Conservation (phyloP, 2,329 filamentous ascomycete species). For the Diplodia scrobiculata region DNA sequence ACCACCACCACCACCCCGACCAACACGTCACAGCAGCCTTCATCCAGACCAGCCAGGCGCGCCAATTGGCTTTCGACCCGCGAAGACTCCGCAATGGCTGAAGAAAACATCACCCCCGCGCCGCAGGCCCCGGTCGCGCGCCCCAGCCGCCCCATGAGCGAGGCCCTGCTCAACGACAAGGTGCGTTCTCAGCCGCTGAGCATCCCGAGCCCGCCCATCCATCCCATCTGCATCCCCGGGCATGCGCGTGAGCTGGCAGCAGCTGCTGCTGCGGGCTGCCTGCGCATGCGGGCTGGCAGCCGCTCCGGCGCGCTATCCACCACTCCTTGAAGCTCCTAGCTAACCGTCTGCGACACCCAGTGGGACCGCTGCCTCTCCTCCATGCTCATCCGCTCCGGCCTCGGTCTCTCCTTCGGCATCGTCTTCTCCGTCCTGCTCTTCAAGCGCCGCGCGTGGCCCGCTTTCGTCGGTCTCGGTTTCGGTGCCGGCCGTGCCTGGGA, state of each 20-base stretch:
- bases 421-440: slow-evolving; percentile 98
- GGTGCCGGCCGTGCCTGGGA: slow-evolving; percentile 96
- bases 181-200: slow-evolving; percentile 55
- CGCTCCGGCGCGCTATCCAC: slow-evolving; percentile 1
- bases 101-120: slow-evolving; percentile 55
- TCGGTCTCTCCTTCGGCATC: slow-evolving; percentile 95
- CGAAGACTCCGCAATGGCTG: slow-evolving; percentile 53
- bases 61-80: slow-evolving; percentile 14
- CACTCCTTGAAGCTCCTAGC: slow-evolving; percentile 3
- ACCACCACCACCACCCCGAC: slow-evolving; percentile 14
- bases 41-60: slow-evolving; percentile 14
- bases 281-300: not conserved
- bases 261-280: not conserved
- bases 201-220: not conserved
- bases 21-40: slow-evolving; percentile 6
- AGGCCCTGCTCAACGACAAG: slow-evolving; percentile 98
- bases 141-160: slow-evolving; percentile 80
- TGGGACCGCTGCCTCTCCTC: slow-evolving; percentile 99
- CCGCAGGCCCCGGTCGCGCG: slow-evolving; percentile 69
- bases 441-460: slow-evolving; percentile 97
- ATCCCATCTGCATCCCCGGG: not conserved
- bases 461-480: slow-evolving; percentile 91
- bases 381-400: slow-evolving; percentile 91
- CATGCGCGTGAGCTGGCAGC: not conserved
- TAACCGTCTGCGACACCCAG: slow-evolving; percentile 51